Conservation (phyloP, 2,329 filamentous ascomycete species). For the Beauveria australis region DNA sequence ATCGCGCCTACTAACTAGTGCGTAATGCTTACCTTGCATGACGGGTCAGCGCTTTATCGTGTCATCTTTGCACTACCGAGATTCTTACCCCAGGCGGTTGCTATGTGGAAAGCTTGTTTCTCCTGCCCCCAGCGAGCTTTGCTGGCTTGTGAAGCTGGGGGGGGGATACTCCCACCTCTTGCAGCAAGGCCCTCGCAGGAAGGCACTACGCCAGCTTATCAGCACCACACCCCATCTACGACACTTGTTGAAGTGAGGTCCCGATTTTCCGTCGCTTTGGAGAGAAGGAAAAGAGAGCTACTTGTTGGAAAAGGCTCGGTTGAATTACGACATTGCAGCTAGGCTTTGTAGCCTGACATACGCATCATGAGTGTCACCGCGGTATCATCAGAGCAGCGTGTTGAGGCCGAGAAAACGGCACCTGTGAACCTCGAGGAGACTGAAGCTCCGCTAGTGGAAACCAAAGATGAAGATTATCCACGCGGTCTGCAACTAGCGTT, state of each 20-base stretch:
- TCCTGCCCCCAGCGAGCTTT: not conserved
- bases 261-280: not conserved
- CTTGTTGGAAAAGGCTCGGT: not conserved
- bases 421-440: not conserved
- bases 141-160: not conserved
- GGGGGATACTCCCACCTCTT: not conserved
- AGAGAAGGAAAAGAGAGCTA: not conserved
- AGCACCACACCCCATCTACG: not conserved
- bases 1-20: not conserved
- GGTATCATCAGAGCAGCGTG: not conserved
- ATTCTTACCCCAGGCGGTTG: not conserved
- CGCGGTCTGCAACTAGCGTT: not conserved
- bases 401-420: not conserved
- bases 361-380: not conserved
- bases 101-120: not conserved
- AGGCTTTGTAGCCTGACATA: not conserved
- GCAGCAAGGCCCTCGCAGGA: not conserved
- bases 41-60: not conserved
- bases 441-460: not conserved
- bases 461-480: not conserved
- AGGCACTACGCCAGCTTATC: not conserved
- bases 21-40: conserved; percentile 6
- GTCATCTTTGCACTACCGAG: not conserved
- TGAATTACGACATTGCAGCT: not conserved
- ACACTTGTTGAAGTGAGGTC: not conserved